Conservation (phyloP, 352 stramenopile genomes). For the Phytophthora colocasiae region DNA sequence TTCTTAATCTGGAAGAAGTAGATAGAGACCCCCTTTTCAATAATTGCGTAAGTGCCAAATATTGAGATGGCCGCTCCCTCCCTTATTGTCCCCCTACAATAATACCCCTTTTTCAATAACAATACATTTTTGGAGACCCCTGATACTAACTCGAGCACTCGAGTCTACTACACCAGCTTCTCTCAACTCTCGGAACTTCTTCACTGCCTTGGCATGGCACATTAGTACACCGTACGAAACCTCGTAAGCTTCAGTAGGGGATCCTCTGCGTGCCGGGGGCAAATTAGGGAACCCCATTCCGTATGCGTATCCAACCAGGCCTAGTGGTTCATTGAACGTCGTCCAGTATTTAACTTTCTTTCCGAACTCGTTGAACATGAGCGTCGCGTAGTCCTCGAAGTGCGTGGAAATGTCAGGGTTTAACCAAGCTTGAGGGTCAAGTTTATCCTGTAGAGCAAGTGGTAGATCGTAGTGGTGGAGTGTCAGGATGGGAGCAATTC, state of each 20-base stretch:
- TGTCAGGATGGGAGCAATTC: slow-evolving; percentile 91
- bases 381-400: slow-evolving; percentile 89
- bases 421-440: slow-evolving; percentile 56
- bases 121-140: too few relatives aligned
- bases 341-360: slow-evolving; percentile 93
- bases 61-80: too few relatives aligned
- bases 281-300: slow-evolving; percentile 59
- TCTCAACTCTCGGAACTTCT: slow-evolving; percentile 87
- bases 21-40: too few relatives aligned
- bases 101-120: too few relatives aligned
- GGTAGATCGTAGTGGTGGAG: slow-evolving; percentile 96
- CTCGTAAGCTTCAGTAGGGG: slow-evolving; percentile 48
- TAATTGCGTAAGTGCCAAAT: too few relatives aligned
- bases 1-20: too few relatives aligned
- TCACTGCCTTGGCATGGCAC: slow-evolving; percentile 88
- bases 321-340: slow-evolving; percentile 95
- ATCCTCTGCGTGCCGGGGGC: slow-evolving; percentile 42
- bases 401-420: slow-evolving; percentile 57
- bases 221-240: slow-evolving; percentile 91
- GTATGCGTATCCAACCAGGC: slow-evolving; percentile 88
- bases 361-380: slow-evolving; percentile 92
- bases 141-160: slow-evolving; percentile 89
- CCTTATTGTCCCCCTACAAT: too few relatives aligned
- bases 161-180: slow-evolving; percentile 34
- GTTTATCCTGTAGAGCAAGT: slow-evolving; percentile 76